Base-by-base conservation (phyloP, 139 green algal genomes). In the Picochlorum sp. region DNA sequence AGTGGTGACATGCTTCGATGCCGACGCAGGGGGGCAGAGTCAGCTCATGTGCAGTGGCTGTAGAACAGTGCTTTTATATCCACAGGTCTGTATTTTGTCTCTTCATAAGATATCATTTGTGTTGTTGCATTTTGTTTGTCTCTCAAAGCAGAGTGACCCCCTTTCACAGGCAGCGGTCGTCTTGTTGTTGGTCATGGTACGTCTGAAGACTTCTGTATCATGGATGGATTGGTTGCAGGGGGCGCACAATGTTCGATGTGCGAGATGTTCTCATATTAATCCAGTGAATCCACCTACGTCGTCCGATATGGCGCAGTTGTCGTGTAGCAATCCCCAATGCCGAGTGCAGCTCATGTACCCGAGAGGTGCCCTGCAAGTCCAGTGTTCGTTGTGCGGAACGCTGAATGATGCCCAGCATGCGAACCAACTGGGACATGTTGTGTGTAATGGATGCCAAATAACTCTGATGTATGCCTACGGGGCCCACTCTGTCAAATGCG, bases 401-500 rank as follows among this genome's bases (percentile, higher is more conserved):
- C 62, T 97, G 8, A 97, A 86, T 55, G 63, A 69, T 33, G 70
- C 83, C 2, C 44, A 59, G 44, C 67, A 80, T 61, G 76, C 68
- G 3, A 89, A 89, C 69, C 73, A 76, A 36, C 55, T 93, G 16
- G 81, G 73, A 0, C 87, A 97, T 63, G 52, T 97, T 0, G 76
- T 95, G 31, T 97, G 90, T 64, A 73, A 74, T 41, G 79, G 80
- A 10, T 97, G 90, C 65, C 74, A 72, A 26, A 82, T 94, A 39
- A 95, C 77, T 62, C 79, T 97, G 12, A 89, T 90, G 65, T 97
- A 94, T 52, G 82, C 87, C 0, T 68, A 80, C 12, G 89, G 88
- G 2, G 90, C 90, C 2, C 77, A 87, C 29, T 89, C 80, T 3
- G 90, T 97, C 24, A 95, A 96, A 67, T 97, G 90, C 63, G 80